Evolutionary conservation across 2,329 filamentous ascomycete species (phyloP), one percentile per base, ranked within the genome.

Genomic region (Aspergillus ustus): DNA sequence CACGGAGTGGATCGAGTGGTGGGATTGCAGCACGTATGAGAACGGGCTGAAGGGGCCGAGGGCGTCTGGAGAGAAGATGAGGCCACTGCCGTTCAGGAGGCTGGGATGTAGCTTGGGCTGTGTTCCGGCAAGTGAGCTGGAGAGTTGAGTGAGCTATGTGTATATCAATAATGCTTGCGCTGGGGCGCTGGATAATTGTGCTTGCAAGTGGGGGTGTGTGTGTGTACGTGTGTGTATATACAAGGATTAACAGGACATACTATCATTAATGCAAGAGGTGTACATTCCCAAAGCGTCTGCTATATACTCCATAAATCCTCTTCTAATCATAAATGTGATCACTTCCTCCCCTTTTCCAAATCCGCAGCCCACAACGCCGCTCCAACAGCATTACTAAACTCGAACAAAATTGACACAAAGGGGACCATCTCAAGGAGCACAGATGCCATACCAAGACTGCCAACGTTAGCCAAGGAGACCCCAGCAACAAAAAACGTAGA

Each of bases 311-410:
- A 37, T 7, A 34, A 2, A 4, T 9, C 8, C n/a, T 13, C 15
- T 15, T 15, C 4, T 40, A 11, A 15, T 28, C 17, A 54, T 6
- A 51, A 8, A 44, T 9, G 15, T 25, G 34, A 8, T 44, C 70
- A 74, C 59, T 69, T 55, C 3, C 57, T 79, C 75, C 7, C 73
- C 76, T 76, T 79, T 75, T 96, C 92, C 61, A 96, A 86, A 75
- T 96, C 93, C 19, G 92, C 91, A 45, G 94, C 93, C 93, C 93
- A 97, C n/a, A 98, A 80, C 7, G 94, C 94, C 57, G 93, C 94
- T 7, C 93, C 94, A 61, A 96, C 92, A 1, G 91, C 90, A 75
- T 97, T 97, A 17, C 93, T 97, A 75, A 96, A 97, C 0, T 90
- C 85, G 72, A 97, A 96, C 63, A 94, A 84, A 57, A 97, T 90